Base-by-base conservation (phyloP, 768 basidiomycete genomes). In the Lanmaoa pseudosensibilis region DNA sequence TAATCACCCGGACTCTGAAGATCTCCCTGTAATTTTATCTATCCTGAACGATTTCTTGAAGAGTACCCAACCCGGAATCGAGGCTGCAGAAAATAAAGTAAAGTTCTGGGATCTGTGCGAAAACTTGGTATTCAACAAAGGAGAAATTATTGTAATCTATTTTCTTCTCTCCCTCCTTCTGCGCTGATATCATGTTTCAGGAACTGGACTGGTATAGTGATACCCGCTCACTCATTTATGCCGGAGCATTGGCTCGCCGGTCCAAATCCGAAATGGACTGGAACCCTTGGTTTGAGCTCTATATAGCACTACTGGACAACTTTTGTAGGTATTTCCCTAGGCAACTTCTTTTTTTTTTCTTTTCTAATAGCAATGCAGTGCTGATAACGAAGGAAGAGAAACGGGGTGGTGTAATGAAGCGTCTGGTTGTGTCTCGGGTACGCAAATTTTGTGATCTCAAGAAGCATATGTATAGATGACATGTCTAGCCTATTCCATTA, bases 1-100 rank as follows among this genome's bases (percentile, higher is more conserved):
- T 21, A 83, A 84, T n/a, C 91, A 94, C 67, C 86, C 87, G 0
- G 94, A 96, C 70, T 66, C 82, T 43, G 89, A 94, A 57, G 83
- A 81, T 4, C 77, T 95, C 8, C 91, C 92, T 2, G 77, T 92
- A 5, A 82, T 90, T 18, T 65, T 90, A 25, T 78, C 78, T 11
- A 81, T 94, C 3, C 64, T 95, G 52, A 83, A 78, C 32, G 82
- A 86, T 45, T 86, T 85, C 58, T 79, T 96, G 57, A 92, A 90
- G 77, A 87, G 87, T 60, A 91, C 91, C 0, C 87, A 95, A 65
- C 92, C 92, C 1, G 94, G 94, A 5, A 94, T 96, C 56, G 90
- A 85, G 57, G 90, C 87, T n/a, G 91, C 94, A 1, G 93, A 95
- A 67, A 81, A 84, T 59, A 93, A 93, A 68, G 93, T 94, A 61